These are phyloP conservation scores for Saccharomyces uvarum DNA, from an alignment of 1,139 yeast species.

Conservation along the genomic window DNA sequence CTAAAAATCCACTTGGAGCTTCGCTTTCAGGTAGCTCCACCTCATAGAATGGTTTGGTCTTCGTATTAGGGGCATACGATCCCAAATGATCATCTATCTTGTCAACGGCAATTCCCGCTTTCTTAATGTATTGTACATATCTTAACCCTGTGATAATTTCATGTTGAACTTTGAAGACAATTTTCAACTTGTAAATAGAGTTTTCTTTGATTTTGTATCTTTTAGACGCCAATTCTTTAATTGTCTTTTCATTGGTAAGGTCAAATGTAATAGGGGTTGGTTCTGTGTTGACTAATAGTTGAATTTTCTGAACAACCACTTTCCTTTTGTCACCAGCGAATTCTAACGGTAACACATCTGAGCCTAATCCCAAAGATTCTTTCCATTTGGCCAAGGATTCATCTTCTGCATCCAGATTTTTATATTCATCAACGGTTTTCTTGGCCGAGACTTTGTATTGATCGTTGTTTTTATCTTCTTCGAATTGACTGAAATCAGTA, in stretches of 20 bases:
- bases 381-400: constrained; percentile 92
- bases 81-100: constrained; percentile 85
- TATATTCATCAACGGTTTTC: constrained; percentile 80
- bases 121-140: constrained; percentile 77
- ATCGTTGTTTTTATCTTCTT: constrained; percentile 60
- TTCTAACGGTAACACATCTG: constrained; percentile 52
- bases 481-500: constrained; percentile 31
- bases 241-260: constrained; percentile 47
- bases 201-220: constrained; percentile 64
- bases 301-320: constrained; percentile 73
- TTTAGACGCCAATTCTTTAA: constrained; percentile 39
- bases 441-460: constrained; percentile 73
- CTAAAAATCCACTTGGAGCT: constrained; percentile 85
- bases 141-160: constrained; percentile 86
- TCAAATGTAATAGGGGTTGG: constrained; percentile 52
- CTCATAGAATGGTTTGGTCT: constrained; percentile 72
- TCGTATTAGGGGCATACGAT: constrained; percentile 84
- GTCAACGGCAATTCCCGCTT: constrained; percentile 82
- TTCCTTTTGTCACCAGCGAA: constrained; percentile 62
- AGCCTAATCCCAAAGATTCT: constrained; percentile 70
- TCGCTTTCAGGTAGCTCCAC: constrained; percentile 75
- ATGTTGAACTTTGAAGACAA: constrained; percentile 80
- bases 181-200: constrained; percentile 61
- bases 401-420: constrained; percentile 80
- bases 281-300: constrained; percentile 59